Evolutionary conservation across 352 stramenopile genomes (phyloP).

Genomic region (Globisporangium solare): DNA sequence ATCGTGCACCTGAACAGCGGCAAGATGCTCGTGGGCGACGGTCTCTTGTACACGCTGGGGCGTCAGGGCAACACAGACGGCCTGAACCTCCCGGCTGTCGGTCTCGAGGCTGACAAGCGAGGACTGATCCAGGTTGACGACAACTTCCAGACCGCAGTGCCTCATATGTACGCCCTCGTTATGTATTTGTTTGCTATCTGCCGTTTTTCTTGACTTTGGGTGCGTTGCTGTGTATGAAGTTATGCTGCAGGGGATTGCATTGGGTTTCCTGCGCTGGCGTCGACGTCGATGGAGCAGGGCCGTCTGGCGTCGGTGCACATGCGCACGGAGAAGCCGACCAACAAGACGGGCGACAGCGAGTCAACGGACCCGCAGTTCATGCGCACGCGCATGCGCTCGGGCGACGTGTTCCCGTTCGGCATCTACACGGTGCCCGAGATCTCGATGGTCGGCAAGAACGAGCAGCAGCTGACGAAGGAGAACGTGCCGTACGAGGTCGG

Average conservation of each 20-base stretch:
- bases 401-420: constrained; percentile 83
- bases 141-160: constrained; percentile 83
- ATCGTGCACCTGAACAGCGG: constrained; percentile 80
- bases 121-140: constrained; percentile 84
- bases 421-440: constrained; percentile 89
- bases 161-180: constrained; percentile 69
- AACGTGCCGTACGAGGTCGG: constrained; percentile 74
- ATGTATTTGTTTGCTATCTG: too few relatives aligned
- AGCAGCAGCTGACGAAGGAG: constrained; percentile 82
- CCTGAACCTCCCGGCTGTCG: constrained; percentile 75
- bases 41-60: constrained; percentile 83
- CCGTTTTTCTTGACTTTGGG: not conserved
- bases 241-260: constrained; percentile 90
- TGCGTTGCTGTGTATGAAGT: constrained; percentile 22
- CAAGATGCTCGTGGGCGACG: constrained; percentile 82
- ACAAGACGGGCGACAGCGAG: constrained; percentile 48
- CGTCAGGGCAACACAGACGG: constrained; percentile 87
- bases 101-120: constrained; percentile 73
- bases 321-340: constrained; percentile 61
- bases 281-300: constrained; percentile 90
- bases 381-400: constrained; percentile 79
- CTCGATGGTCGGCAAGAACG: constrained; percentile 88
- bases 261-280: constrained; percentile 84
- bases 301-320: constrained; percentile 86
- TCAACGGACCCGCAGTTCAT: constrained; percentile 60